Evolutionary conservation across 2,329 filamentous ascomycete genomes (phyloP).

Genomic region (Cephalotrichum gorgonifer): DNA sequence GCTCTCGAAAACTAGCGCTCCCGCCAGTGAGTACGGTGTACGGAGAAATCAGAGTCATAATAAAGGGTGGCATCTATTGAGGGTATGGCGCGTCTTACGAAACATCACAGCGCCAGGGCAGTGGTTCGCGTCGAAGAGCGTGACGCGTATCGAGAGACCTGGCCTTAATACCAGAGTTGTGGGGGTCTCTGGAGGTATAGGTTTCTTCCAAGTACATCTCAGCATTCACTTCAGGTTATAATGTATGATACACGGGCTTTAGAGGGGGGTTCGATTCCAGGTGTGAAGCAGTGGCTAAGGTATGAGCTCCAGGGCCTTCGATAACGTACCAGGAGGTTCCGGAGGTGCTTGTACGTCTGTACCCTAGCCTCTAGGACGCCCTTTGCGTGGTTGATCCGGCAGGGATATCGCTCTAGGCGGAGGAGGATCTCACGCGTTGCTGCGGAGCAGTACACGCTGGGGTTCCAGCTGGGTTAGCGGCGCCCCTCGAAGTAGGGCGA

Average conservation of each 20-base stretch:
- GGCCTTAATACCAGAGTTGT: slow-evolving; percentile 65
- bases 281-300: neutral
- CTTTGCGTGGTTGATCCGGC: slow-evolving; percentile 70
- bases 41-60: neutral
- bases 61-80: neutral
- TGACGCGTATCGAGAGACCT: slow-evolving; percentile 62
- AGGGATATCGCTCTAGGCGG: slow-evolving; percentile 65
- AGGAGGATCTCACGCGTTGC: slow-evolving; percentile 75
- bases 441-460: slow-evolving; percentile 73
- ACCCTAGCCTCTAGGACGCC: slow-evolving; percentile 66
- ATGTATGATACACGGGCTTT: neutral
- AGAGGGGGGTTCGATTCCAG: neutral
- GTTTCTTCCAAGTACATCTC: slow-evolving; percentile 42
- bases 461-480: neutral
- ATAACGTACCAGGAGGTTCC: slow-evolving; percentile 33
- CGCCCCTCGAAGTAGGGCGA: neutral
- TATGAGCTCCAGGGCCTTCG: neutral
- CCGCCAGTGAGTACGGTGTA: neutral
- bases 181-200: slow-evolving; percentile 73
- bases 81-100: slow-evolving; percentile 27
- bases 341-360: slow-evolving; percentile 68
- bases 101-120: slow-evolving; percentile 91
- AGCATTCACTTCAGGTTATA: slow-evolving; percentile 2
- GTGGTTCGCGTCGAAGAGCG: slow-evolving; percentile 84
- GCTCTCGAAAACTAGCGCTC: slow-evolving; percentile 58